Evolutionary conservation across 306 rosid species (phyloP).

Genomic region (Vigna trinervia): DNA sequence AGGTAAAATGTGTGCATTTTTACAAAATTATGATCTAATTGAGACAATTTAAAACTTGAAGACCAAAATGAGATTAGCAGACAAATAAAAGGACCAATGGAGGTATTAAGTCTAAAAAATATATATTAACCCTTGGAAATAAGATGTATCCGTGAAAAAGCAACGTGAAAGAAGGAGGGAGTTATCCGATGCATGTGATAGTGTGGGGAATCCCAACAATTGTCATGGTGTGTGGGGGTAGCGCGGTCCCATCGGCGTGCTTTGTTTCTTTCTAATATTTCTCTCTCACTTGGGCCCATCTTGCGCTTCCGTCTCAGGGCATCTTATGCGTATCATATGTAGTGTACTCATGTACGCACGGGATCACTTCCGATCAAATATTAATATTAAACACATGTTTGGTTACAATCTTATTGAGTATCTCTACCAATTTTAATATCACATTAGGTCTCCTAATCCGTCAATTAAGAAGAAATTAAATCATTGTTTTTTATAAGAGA

Average conservation of each 20-base stretch:
- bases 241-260: not conserved
- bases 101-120: no score
- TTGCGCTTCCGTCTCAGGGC: not conserved
- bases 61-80: no score
- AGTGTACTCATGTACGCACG: not conserved
- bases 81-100: no score
- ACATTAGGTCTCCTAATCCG: no score
- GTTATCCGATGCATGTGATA: conserved; percentile 40
- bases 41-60: no score
- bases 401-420: no score
- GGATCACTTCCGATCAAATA: not conserved
- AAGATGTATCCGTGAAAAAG: not conserved
- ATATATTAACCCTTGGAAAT: no score
- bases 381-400: not conserved
- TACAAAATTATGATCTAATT: no score
- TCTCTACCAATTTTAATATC: no score
- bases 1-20: no score
- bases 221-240: conserved; percentile 49
- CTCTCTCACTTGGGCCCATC: not conserved
- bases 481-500: no score
- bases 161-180: not conserved
- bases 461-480: no score
- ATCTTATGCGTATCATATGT: conserved; percentile 23
- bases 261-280: conserved; percentile 24
- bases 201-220: conserved; percentile 36